Evolutionary conservation across 2,329 filamentous ascomycete genomes (phyloP), one percentile per base, ranked within the genome.

Genomic region (Gaeumannomyces sp.): DNA sequence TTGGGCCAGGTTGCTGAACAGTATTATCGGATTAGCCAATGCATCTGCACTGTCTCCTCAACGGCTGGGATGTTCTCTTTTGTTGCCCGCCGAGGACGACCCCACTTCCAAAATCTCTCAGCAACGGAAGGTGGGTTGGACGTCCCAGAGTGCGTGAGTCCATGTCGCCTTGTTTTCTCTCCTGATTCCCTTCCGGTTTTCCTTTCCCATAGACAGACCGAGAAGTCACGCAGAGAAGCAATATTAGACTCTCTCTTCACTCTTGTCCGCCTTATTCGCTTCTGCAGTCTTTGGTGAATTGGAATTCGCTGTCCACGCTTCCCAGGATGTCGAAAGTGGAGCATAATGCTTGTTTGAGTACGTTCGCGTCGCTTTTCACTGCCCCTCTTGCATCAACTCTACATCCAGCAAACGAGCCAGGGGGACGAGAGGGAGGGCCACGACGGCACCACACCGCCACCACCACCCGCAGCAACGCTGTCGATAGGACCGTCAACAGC

Each of bases 321-420:
- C 65, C 70, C 74, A 76, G 71, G 72, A 84, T 83, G 80, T 78
- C 81, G 75, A 80, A 80, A 72, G 80, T 83, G 72, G 81, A 83
- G 69, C 83, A 86, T 64, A 86, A 86, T 76, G 84, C 83, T 72
- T 86, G 84, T 77, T 81, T 86, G 75, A 86, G 83, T 85, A 85
- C 76, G 83, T 84, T 53, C 38, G 38, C 33, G 19, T 50, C 60
- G 8, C 25, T 28, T 59, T 59, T 31, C 60, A 28, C 70, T 72
- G 71, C 71, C 70, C 70, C 64, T 69, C 68, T 67, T 68, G 60
- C 66, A 64, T 50, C 31, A 45, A 28, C 60, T 38, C 60, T 19
- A 27, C 25, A 19, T 50, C 35, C 25, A 28, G 22, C n/a, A 61
- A 61, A 45, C 5, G n/a, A 35, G 31, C 35, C 33, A 45, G 33